These are phyloP conservation scores for Begonia peltatifolia DNA, from an alignment of 306 rosid species.

Conservation along the genomic window DNA sequence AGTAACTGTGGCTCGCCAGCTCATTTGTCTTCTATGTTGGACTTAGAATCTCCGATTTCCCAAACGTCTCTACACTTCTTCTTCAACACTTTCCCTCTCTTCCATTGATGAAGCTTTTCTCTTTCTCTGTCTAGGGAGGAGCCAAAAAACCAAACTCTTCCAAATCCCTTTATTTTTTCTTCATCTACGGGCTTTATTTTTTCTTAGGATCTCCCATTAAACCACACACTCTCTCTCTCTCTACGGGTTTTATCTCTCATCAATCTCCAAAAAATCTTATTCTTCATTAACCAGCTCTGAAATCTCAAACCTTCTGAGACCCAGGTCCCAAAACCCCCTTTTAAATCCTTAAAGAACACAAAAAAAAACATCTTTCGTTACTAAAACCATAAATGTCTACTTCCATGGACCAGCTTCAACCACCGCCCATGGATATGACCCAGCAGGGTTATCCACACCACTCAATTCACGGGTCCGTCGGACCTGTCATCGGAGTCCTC, in stretches of 20 bases:
- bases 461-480: constrained; percentile 53
- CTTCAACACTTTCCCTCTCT: too few species aligned
- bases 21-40: too few species aligned
- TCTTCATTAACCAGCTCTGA: neutral
- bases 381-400: constrained; percentile 26
- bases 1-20: too few species aligned
- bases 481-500: constrained; percentile 64
- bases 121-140: too few species aligned
- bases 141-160: too few species aligned
- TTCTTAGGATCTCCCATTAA: too few species aligned
- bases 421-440: constrained; percentile 27
- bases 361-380: neutral
- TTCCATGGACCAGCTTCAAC: constrained; percentile 26
- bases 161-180: too few species aligned
- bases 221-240: too few species aligned
- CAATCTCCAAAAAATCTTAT: neutral
- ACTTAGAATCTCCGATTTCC: too few species aligned
- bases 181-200: neutral
- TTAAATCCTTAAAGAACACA: neutral
- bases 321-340: neutral
- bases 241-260: neutral
- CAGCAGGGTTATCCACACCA: constrained; percentile 36
- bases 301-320: neutral
- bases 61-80: too few species aligned
- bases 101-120: too few species aligned